Evolutionary conservation across 768 basidiomycete genomes (phyloP), one percentile per base, ranked within the genome.

Genomic region (Trametes coccinea): DNA sequence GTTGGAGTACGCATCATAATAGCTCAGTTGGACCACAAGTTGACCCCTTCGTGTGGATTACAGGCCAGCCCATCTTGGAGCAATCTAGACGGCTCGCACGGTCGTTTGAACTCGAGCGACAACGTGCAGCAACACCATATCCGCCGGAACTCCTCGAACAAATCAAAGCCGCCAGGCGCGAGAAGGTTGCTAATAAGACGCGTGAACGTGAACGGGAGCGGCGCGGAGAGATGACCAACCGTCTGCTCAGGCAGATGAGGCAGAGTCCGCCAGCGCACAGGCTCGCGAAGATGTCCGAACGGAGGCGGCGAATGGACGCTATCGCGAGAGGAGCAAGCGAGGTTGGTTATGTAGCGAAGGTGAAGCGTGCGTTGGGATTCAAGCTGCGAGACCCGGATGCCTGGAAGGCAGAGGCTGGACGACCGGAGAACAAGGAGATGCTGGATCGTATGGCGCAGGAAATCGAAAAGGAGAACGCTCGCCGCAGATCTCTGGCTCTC

Each of bases 331-430:
- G 77, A 41, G 77, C 83, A 2, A 81, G 86, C 56, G 84, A 87
- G 71, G 88, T 82, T 0, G 92, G 92, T 13, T 92, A 90, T 71
- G 80, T 85, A 2, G 90, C 82, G n/a, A 67, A 73, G 68, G 77
- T 87, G 52, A 93, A 92, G 76, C 74, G 74, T 60, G 73, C 68
- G 60, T 70, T 83, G 60, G 86, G 89, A 2, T 79, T 78, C 55
- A 84, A 78, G 70, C 63, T 88, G 64, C 70, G 68, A 41, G 68
- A 76, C 44, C 64, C 68, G 2, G 69, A 75, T 16, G 60, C 63
- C 43, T 78, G 75, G 77, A 73, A 61, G 66, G 68, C 61, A 10
- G 80, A 79, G 48, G 59, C 64, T 17, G 78, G 75, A 4, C 63
- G 53, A 51, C 66, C 67, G 40, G 70, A 70, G 53, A 67, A 73